Evolutionary conservation across 768 basidiomycete genomes (phyloP).

Genomic region (Kondoa subrosea): DNA sequence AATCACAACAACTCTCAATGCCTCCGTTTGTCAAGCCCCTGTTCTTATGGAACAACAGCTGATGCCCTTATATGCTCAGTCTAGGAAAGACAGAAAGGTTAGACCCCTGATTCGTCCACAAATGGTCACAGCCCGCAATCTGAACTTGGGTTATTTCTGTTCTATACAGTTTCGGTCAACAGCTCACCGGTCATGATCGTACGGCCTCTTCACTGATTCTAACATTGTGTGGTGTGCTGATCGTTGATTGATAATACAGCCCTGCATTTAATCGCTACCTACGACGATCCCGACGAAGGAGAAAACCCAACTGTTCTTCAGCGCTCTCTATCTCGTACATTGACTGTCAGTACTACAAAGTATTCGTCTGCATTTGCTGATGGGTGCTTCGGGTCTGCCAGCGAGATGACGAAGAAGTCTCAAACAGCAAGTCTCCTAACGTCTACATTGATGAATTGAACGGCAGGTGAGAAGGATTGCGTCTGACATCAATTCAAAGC

Average conservation of each 20-base stretch:
- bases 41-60: neutral
- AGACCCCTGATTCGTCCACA: neutral
- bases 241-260: neutral
- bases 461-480: neutral
- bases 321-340: neutral
- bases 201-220: neutral
- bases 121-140: neutral
- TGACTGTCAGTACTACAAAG: neutral
- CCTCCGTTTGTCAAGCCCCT: neutral
- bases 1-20: too few relatives aligned
- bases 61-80: neutral
- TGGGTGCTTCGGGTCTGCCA: neutral
- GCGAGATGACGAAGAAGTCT: slow-evolving; percentile 3
- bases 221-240: too few relatives aligned
- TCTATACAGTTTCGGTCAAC: neutral
- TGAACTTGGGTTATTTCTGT: neutral
- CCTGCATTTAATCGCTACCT: neutral
- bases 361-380: neutral
- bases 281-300: neutral
- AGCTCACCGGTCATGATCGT: neutral
- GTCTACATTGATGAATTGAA: slow-evolving; percentile 10
- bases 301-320: neutral
- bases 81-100: neutral
- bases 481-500: neutral
- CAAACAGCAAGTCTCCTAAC: slow-evolving; percentile 1